Percentiles rank a stretch among this genome's conserved stretches.
phyloP scores from a whole-genome alignment of 1,284 basidiomycete species.

The Heterobasidion occidentale region DNA sequence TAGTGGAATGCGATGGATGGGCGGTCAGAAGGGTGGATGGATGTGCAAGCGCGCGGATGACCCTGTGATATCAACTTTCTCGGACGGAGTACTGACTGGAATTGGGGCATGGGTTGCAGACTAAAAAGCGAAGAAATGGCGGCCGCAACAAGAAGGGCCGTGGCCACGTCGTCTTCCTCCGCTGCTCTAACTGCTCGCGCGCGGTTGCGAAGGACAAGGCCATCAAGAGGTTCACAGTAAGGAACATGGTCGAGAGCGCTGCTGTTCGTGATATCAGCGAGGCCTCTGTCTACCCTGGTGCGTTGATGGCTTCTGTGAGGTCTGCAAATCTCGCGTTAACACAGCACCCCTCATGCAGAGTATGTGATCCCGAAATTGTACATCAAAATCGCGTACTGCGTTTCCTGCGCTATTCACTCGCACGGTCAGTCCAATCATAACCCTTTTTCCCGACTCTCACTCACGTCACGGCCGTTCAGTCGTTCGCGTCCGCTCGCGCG shows the following conservation, averaged over 20 bases:
- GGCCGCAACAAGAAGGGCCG: slow-evolving; percentile 99
- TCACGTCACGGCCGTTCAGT: slow-evolving; percentile 37
- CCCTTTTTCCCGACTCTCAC: neutral
- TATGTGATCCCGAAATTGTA: slow-evolving; percentile 98
- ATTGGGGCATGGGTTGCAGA: slow-evolving; percentile 40
- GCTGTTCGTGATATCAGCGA: slow-evolving; percentile 97
- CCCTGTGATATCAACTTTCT: neutral
- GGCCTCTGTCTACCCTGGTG: slow-evolving; percentile 89
- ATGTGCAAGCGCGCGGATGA: slow-evolving; percentile 8
- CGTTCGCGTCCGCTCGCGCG: slow-evolving; percentile 91
- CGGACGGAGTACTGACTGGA: slow-evolving; percentile 1
- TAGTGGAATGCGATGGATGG: slow-evolving; percentile 2
- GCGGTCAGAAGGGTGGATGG: slow-evolving; percentile 2
- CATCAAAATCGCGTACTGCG: slow-evolving; percentile 99
- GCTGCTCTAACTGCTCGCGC: slow-evolving; percentile 98
- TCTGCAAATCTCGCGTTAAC: slow-evolving; percentile 2
- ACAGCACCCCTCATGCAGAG: slow-evolving; percentile 41
- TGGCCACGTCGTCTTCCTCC: slow-evolving; percentile 90
- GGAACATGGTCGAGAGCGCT: slow-evolving; percentile 99
- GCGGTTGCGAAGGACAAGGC: slow-evolving; percentile 97
- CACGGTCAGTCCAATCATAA: slow-evolving; percentile 59
- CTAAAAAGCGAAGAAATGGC: slow-evolving; percentile 98
- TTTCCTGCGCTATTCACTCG: slow-evolving; percentile 99
- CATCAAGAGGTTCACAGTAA: slow-evolving; percentile 99
- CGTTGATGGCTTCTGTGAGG: slow-evolving; percentile 23